Conservation (phyloP, 805 yeast species). For the Zygosaccharomyces gambellarensis region DNA sequence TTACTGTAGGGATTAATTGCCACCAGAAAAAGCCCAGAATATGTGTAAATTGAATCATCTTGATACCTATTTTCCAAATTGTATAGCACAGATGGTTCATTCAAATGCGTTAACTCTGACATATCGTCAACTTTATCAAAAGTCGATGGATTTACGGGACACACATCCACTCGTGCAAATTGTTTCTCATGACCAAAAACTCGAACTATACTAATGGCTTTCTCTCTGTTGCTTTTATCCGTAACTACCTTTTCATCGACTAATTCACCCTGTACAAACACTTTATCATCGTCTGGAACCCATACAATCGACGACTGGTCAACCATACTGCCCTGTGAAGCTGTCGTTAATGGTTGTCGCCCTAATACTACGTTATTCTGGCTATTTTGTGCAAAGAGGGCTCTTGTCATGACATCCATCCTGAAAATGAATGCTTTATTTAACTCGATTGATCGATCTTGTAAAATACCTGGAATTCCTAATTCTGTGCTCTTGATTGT, state of each 20-base stretch:
- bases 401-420: conserved; percentile 6
- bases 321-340: conserved; percentile 10
- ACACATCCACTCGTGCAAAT: conserved; percentile 36
- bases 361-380: neutral
- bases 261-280: conserved; percentile 29
- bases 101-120: conserved; percentile 91
- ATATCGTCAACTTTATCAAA: conserved; percentile 90
- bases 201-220: conserved; percentile 19
- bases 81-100: conserved; percentile 92
- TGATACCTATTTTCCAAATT: conserved; percentile 73
- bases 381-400: conserved; percentile 3
- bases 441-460: conserved; percentile 1
- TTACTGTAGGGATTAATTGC: conserved; percentile 89
- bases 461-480: neutral
- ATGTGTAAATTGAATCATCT: conserved; percentile 81
- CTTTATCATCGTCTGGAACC: conserved; percentile 30
- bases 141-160: conserved; percentile 70
- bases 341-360: conserved; percentile 2
- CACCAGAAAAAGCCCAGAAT: conserved; percentile 90
- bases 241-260: conserved; percentile 19
- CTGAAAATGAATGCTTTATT: neutral
- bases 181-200: conserved; percentile 14
- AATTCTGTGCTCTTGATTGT: conserved; percentile 2
- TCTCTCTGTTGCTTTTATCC: conserved; percentile 20
- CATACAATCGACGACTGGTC: conserved; percentile 22